phyloP scores from a whole-genome alignment of 495 filamentous ascomycete species.

The Opeltia flavorubescens region DNA sequence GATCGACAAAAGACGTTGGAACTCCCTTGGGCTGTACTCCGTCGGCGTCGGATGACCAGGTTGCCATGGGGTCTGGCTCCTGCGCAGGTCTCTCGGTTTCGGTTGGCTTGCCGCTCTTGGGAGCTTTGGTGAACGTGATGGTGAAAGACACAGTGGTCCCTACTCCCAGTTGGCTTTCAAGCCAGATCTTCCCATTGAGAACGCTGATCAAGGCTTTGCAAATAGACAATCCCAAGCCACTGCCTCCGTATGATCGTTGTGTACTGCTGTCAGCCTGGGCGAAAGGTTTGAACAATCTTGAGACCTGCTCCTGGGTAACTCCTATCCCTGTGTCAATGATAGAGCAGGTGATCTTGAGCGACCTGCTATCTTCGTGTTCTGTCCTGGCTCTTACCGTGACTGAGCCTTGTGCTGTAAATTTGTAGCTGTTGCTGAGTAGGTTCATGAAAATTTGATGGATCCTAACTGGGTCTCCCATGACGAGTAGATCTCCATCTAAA shows the following conservation, averaged over 20 bases:
- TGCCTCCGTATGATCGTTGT: conserved; percentile 77
- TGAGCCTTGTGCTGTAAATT: conserved; percentile 78
- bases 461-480: conserved; percentile 78
- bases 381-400: conserved; percentile 65
- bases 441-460: conserved; percentile 91
- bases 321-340: conserved; percentile 88
- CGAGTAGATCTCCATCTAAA: conserved; percentile 58
- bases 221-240: conserved; percentile 79
- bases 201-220: conserved; percentile 92
- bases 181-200: conserved; percentile 67
- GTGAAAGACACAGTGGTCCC: conserved; percentile 83
- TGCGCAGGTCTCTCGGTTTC: conserved; percentile 13
- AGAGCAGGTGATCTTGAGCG: conserved; percentile 62
- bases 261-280: conserved; percentile 81
- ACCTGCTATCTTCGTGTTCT: conserved; percentile 52
- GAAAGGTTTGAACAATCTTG: conserved; percentile 80
- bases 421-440: conserved; percentile 82
- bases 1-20: conserved; percentile 31
- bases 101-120: conserved; percentile 29
- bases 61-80: conserved; percentile 39
- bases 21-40: conserved; percentile 10
- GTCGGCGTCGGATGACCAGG: conserved; percentile 36
- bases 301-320: conserved; percentile 64
- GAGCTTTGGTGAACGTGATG: conserved; percentile 66
- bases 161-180: conserved; percentile 58